Percentiles rank a stretch among this genome's conserved stretches.
Evolutionary conservation across 2,329 filamentous ascomycete genomes (phyloP).

Genomic region (Colletotrichum sp.): DNA sequence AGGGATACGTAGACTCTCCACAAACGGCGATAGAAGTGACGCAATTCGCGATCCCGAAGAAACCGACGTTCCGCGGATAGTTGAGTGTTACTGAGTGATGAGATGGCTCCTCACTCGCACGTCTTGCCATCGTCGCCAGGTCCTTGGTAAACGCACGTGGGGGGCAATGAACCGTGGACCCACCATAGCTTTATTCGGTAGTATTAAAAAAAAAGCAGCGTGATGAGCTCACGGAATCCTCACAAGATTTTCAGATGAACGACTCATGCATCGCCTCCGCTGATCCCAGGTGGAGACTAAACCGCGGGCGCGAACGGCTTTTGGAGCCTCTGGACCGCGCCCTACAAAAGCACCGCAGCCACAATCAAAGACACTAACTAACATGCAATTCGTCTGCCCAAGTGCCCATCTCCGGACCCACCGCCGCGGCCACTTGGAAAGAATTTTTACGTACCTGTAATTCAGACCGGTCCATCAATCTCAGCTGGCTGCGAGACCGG

Average conservation of each 20-base stretch:
- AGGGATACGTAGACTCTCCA: background rate
- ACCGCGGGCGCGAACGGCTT: background rate
- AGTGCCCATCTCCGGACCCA: slow-evolving; percentile 5
- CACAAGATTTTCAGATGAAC: background rate
- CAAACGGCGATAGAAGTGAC: background rate
- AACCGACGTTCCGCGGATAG: background rate
- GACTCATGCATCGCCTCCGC: slow-evolving; percentile 4
- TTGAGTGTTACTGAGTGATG: background rate
- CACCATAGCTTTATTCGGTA: background rate
- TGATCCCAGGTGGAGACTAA: background rate
- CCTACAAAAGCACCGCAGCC: background rate
- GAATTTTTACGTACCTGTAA: slow-evolving; percentile 13
- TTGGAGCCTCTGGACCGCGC: background rate
- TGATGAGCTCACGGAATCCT: background rate
- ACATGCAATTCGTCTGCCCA: background rate
- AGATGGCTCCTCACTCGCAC: background rate
- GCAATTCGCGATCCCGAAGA: background rate
- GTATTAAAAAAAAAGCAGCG: background rate
- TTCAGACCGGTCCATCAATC: background rate
- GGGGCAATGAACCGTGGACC: background rate
- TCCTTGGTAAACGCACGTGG: background rate
- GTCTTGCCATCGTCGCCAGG: background rate
- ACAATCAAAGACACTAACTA: background rate
- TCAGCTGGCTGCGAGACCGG: background rate
- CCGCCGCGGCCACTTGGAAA: background rate